Conservation (phyloP, 2,329 filamentous ascomycete species). For the Talaromyces verruculosus region DNA sequence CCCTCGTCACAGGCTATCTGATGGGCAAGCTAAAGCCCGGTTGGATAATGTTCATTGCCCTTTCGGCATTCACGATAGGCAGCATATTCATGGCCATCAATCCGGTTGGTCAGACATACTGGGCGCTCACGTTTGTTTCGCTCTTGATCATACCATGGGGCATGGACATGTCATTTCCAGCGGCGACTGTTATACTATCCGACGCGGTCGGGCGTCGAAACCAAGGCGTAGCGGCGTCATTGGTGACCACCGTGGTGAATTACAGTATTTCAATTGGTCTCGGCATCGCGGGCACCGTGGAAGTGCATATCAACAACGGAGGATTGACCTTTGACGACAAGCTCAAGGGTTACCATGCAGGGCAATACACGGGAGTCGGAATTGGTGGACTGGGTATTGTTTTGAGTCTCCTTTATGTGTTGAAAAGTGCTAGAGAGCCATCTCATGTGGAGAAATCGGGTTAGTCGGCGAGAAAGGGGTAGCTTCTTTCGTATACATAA, state of each 20-base stretch:
- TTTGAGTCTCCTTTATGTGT: conserved; percentile 21
- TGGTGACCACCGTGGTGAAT: conserved; percentile 66
- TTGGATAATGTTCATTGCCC: conserved; percentile 39
- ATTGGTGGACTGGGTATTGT: conserved; percentile 30
- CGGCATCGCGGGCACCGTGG: conserved; percentile 66
- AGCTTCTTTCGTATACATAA: neutral
- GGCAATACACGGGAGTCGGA: conserved; percentile 43
- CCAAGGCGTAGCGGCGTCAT: conserved; percentile 55
- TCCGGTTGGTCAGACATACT: conserved; percentile 45
- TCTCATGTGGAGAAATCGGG: neutral
- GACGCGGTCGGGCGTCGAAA: conserved; percentile 51
- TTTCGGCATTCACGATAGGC: conserved; percentile 36
- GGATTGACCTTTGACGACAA: conserved; percentile 31
- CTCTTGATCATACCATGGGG: conserved; percentile 34
- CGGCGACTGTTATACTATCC: conserved; percentile 61
- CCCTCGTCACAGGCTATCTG: conserved; percentile 37
- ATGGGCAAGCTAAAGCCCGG: conserved; percentile 32
- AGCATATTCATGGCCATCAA: conserved; percentile 42
- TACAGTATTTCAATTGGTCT: conserved; percentile 68
- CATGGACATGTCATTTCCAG: conserved; percentile 64
- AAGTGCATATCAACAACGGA: conserved; percentile 48
- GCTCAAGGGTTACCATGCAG: conserved; percentile 41
- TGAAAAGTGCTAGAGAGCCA: conserved; percentile 4
- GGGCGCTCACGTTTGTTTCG: conserved; percentile 39
- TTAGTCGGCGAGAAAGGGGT: neutral